Evolutionary conservation across 768 basidiomycete species (phyloP).

Genomic region (Phanerochaete carnosa): DNA sequence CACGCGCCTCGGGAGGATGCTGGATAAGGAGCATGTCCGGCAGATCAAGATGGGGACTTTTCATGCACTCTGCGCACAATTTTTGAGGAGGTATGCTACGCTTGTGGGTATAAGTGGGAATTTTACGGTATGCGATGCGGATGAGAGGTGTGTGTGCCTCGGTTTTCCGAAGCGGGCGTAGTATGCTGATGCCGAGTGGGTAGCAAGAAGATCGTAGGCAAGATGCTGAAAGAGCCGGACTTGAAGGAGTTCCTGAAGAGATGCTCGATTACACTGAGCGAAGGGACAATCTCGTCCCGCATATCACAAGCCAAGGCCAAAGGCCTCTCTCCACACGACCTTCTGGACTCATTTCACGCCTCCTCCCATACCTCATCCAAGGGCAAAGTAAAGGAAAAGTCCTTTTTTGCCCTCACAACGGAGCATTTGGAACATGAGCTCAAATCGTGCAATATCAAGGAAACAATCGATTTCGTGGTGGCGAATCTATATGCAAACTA

Average conservation of each 20-base stretch:
- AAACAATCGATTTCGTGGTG: conserved; percentile 1
- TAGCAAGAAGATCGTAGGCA: conserved; percentile 67
- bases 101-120: conserved; percentile 60
- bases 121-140: conserved; percentile 81
- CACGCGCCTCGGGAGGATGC: conserved; percentile 58
- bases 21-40: conserved; percentile 56
- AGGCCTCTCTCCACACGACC: conserved; percentile 51
- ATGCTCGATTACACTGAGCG: conserved; percentile 50
- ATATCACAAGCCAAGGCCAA: conserved; percentile 75
- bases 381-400: background rate
- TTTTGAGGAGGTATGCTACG: conserved; percentile 62
- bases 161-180: background rate
- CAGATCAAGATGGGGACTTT: conserved; percentile 73
- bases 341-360: conserved; percentile 20
- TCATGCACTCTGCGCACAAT: conserved; percentile 70
- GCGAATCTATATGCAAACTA: conserved; percentile 60
- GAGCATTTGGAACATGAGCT: background rate
- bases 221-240: conserved; percentile 12
- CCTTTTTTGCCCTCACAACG: background rate
- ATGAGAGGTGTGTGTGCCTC: conserved; percentile 57
- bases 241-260: conserved; percentile 44
- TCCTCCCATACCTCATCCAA: background rate
- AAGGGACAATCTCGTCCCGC: conserved; percentile 46
- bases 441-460: background rate
- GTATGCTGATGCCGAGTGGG: background rate